Percentiles rank a stretch among this genome's conserved stretches.
phyloP scores from a whole-genome alignment of 345 rosid genomes.

The Raphanus sativus region DNA sequence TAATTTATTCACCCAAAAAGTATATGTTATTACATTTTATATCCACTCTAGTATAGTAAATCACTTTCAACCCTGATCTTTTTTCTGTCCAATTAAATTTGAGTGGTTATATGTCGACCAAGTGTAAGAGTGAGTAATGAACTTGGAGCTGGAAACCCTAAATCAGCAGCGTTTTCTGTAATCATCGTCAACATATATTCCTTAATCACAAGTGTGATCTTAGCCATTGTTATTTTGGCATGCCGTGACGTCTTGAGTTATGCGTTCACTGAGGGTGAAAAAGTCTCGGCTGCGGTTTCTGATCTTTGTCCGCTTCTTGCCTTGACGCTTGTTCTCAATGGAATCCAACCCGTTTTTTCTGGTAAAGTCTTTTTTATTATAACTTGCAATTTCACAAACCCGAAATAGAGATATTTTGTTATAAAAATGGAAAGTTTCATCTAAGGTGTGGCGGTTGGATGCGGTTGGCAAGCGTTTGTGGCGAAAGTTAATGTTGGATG shows the following conservation, averaged over 20 bases:
- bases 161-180: conserved; percentile 66
- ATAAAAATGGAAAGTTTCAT: not conserved
- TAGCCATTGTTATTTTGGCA: conserved; percentile 38
- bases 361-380: conserved; percentile 37
- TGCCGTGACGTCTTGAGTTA: conserved; percentile 56
- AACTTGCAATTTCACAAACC: not conserved
- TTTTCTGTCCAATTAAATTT: not conserved
- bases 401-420: not conserved
- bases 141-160: conserved; percentile 76
- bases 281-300: conserved; percentile 63
- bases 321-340: conserved; percentile 58
- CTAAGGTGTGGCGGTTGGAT: conserved; percentile 77
- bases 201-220: conserved; percentile 42
- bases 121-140: conserved; percentile 86
- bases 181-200: conserved; percentile 48
- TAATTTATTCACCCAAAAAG: not conserved
- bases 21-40: not conserved
- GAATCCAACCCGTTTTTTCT: conserved; percentile 73
- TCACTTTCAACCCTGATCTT: not conserved
- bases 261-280: conserved; percentile 61
- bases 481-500: conserved; percentile 75
- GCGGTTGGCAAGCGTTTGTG: conserved; percentile 79
- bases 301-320: conserved; percentile 70
- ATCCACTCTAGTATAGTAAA: not conserved
- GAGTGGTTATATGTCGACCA: conserved; percentile 1